Base-by-base conservation (phyloP, 257 asterid genomes). In the Fraxinus quadrangulata region DNA sequence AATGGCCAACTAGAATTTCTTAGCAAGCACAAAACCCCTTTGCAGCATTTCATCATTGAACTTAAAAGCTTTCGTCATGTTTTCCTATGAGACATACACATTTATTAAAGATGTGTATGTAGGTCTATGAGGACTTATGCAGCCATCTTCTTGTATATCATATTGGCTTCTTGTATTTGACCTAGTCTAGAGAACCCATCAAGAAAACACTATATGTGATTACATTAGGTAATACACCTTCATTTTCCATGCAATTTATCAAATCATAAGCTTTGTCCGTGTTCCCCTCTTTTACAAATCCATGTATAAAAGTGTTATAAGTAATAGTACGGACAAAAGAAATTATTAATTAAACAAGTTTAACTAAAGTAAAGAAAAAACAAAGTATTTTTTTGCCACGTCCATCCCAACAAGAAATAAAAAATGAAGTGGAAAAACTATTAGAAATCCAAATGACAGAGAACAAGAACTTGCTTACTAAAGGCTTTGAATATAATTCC, bases 21-120 rank as follows among this genome's bases (percentile, higher is more conserved):
- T 94, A 79, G 89, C 97, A 12, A 92, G 97, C 77, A 77, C 86
- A 67, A 92, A 92, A 11, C 96, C 97, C 86, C 71, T 81, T 71
- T 76, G 82, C 85, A 92, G 81, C 97, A 92, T 92, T 78, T 89
- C 92, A 82, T 89, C 93, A 39, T 91, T 94, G 65, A 91, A 61
- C 67, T 31, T 68, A 84, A 89, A 90, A 74, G 97, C 96, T 83
- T 90, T 93, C 83, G 85, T 86, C 77, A 88, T 30, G 85, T 90
- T 87, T 21, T 87, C 94, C 74, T 77, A 86, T 2, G 94, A 85
- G 65, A 92, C 87, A 39, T 81, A 78, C 67, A 94, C 96, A 65
- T 92, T 88, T 61, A 92, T 86, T 66, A 92, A 79, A n/a, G 87
- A 88, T 39, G 86, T 86, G 73, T 84, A 91, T 1, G 92, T 87